phyloP scores from a whole-genome alignment of 345 rosid genomes.

The Sonneratia alba region DNA sequence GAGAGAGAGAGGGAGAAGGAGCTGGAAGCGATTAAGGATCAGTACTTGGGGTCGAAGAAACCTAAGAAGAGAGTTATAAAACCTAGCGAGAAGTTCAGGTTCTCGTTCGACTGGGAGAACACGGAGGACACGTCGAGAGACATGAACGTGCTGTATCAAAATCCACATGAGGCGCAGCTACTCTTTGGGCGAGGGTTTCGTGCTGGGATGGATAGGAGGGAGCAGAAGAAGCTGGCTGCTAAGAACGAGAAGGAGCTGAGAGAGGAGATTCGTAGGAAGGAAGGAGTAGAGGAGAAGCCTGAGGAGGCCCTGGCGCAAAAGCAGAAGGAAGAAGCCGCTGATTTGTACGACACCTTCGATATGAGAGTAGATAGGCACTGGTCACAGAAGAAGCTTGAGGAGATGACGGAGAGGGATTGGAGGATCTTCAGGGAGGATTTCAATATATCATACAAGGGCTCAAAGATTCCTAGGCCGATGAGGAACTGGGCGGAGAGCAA shows the following conservation, averaged over 20 bases:
- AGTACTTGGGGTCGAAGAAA: slow-evolving; percentile 83
- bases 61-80: slow-evolving; percentile 90
- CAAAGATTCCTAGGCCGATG: slow-evolving; percentile 88
- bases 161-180: slow-evolving; percentile 94
- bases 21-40: slow-evolving; percentile 75
- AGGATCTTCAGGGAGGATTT: slow-evolving; percentile 90
- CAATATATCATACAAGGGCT: slow-evolving; percentile 85
- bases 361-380: slow-evolving; percentile 93
- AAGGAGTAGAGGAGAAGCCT: slow-evolving; percentile 73
- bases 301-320: slow-evolving; percentile 80
- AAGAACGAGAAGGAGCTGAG: slow-evolving; percentile 86
- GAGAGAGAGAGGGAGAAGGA: slow-evolving; percentile 83
- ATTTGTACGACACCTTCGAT: slow-evolving; percentile 78
- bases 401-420: slow-evolving; percentile 96
- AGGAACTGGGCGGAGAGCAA: slow-evolving; percentile 91
- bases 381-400: slow-evolving; percentile 82
- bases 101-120: slow-evolving; percentile 94
- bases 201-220: slow-evolving; percentile 90
- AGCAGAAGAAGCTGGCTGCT: slow-evolving; percentile 92
- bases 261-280: slow-evolving; percentile 73
- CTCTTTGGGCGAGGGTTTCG: slow-evolving; percentile 89
- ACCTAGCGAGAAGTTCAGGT: slow-evolving; percentile 87
- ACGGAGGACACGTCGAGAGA: slow-evolving; percentile 89
- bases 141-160: slow-evolving; percentile 72
- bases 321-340: slow-evolving; percentile 71